These are phyloP conservation scores for Coniochaeta hoffmannii DNA, from an alignment of 2,329 filamentous ascomycete genomes.

Conservation along the genomic window DNA sequence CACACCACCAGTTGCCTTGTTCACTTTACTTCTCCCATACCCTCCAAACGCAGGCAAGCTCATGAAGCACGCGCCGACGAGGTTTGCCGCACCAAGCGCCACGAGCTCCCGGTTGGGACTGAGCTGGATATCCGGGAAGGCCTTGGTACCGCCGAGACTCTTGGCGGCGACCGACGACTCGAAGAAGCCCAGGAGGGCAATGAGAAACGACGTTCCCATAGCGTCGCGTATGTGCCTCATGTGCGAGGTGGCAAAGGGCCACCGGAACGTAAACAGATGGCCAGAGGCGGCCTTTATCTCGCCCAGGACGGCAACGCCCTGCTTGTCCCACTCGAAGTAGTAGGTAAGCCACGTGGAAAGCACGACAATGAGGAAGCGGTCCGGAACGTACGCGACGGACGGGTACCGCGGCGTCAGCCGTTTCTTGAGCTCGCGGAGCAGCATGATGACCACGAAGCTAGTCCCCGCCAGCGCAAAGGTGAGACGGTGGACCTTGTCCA, in stretches of 20 bases:
- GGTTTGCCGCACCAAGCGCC: slow-evolving; percentile 81
- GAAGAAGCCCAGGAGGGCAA: slow-evolving; percentile 95
- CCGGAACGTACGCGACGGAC: slow-evolving; percentile 78
- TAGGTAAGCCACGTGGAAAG: slow-evolving; percentile 75
- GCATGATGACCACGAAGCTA: slow-evolving; percentile 83
- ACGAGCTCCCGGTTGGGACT: slow-evolving; percentile 92
- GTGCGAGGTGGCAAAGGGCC: slow-evolving; percentile 71
- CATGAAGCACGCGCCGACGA: slow-evolving; percentile 89
- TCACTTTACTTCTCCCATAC: slow-evolving; percentile 93
- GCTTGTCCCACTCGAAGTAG: slow-evolving; percentile 66
- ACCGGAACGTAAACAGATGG: slow-evolving; percentile 71
- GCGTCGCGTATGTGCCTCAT: slow-evolving; percentile 78
- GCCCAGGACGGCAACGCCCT: slow-evolving; percentile 79
- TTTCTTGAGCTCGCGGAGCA: slow-evolving; percentile 80
- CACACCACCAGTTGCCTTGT: slow-evolving; percentile 81
- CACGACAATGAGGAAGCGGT: slow-evolving; percentile 85
- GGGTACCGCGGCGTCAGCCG: slow-evolving; percentile 72
- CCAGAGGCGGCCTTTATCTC: slow-evolving; percentile 67
- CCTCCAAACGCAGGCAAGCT: slow-evolving; percentile 90
- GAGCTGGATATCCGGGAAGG: slow-evolving; percentile 71
- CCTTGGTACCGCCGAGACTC: slow-evolving; percentile 64
- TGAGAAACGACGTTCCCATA: slow-evolving; percentile 86
- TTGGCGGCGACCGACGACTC: slow-evolving; percentile 96
- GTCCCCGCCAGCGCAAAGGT: slow-evolving; percentile 71
- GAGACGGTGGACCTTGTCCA: slow-evolving; percentile 59